Conservation (phyloP, 2,329 filamentous ascomycete genomes). For the Penicillium aurantiogriseum region DNA sequence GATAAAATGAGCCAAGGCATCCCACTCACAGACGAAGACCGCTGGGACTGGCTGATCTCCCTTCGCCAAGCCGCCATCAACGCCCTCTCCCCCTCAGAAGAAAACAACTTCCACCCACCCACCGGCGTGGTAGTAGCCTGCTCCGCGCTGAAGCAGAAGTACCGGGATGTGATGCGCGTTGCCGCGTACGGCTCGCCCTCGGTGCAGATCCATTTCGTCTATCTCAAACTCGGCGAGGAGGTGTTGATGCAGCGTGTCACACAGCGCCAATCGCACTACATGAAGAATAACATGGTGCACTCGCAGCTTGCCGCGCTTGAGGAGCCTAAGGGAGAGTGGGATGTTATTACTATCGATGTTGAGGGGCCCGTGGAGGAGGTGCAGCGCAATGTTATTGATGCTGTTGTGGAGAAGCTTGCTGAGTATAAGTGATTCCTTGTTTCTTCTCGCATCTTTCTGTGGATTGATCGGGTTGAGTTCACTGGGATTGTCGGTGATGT, state of each 20-base stretch:
- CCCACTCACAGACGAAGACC: constrained; percentile 86
- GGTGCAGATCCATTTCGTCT: constrained; percentile 88
- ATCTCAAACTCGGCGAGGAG: constrained; percentile 74
- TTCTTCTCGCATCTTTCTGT: background rate
- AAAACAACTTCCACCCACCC: constrained; percentile 50
- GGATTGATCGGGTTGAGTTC: background rate
- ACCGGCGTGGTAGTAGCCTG: constrained; percentile 90
- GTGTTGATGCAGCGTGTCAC: constrained; percentile 73
- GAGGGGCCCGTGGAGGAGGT: constrained; percentile 56
- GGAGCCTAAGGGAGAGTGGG: constrained; percentile 70
- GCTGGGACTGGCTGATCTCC: constrained; percentile 93
- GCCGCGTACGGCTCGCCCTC: constrained; percentile 72
- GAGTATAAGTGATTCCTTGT: constrained; percentile 33
- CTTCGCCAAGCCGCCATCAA: constrained; percentile 65
- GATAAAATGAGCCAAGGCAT: constrained; percentile 86
- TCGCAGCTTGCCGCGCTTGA: constrained; percentile 91
- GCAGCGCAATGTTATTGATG: constrained; percentile 57
- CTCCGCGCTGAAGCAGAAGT: constrained; percentile 94
- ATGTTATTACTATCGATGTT: constrained; percentile 69
- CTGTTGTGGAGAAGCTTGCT: constrained; percentile 57
- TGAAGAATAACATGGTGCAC: constrained; percentile 93
- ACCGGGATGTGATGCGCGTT: constrained; percentile 85
- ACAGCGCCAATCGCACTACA: constrained; percentile 79
- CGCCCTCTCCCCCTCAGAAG: constrained; percentile 44
- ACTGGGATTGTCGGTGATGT: background rate